Evolutionary conservation across 108 stramenopile species (phyloP).

Genomic region (Nitzschia putrida): DNA sequence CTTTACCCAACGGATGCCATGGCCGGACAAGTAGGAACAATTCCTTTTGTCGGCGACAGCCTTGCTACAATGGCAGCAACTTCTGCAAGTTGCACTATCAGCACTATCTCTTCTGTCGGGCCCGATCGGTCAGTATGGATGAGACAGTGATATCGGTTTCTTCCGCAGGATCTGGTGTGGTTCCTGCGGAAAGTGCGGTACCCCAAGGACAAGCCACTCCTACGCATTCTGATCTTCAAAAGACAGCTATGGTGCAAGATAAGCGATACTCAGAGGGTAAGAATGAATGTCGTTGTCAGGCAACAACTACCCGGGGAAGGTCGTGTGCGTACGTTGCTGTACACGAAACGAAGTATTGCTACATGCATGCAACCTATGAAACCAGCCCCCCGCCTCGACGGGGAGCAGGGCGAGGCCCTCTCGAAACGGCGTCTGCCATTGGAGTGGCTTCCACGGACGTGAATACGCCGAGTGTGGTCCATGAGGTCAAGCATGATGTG

Average conservation of each 20-base stretch:
- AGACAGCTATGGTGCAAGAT: constrained; percentile 27
- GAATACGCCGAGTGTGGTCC: background rate
- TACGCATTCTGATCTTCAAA: background rate
- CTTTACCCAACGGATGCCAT: constrained; percentile 38
- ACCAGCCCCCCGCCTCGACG: constrained; percentile 30
- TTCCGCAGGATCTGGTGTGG: background rate
- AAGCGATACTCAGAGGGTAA: constrained; percentile 20
- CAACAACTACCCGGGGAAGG: constrained; percentile 51
- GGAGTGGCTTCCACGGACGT: background rate
- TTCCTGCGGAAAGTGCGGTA: background rate
- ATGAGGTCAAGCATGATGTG: background rate
- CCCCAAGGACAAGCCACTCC: background rate
- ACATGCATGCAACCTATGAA: constrained; percentile 48
- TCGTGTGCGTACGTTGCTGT: constrained; percentile 49
- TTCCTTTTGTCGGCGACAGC: constrained; percentile 37
- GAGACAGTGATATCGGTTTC: background rate
- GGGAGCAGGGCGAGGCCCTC: background rate
- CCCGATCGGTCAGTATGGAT: background rate
- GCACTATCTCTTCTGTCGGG: background rate
- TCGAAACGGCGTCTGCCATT: background rate
- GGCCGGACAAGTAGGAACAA: constrained; percentile 36
- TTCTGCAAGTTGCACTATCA: constrained; percentile 51
- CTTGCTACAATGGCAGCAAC: constrained; percentile 46
- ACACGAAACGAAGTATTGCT: constrained; percentile 42
- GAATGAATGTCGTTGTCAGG: constrained; percentile 22